Evolutionary conservation across 257 asterid species (phyloP), one percentile per base, ranked within the genome.

Genomic region (Vinca minor): DNA sequence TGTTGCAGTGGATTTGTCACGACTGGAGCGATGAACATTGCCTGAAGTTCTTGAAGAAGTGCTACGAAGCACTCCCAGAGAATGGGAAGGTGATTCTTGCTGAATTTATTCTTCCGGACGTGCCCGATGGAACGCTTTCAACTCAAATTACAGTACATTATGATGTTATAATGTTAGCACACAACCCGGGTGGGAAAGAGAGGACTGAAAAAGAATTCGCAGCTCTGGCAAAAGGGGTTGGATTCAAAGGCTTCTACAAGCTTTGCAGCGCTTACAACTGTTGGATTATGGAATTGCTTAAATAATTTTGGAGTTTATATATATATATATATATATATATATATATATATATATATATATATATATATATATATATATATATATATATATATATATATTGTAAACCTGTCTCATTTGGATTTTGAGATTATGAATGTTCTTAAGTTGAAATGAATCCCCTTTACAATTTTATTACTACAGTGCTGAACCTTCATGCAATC

Each of bases 171-270:
- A 89, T 92, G 98, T 65, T 89, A 67, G 97, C 96, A 45, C 95
- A 85, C 64, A 85, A 84, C 59, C 95, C 96, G 1, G 96, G 98
- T 34, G 98, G 98, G 11, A 92, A 87, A 67, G 98, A 92, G 74
- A 85, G 98, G 87, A 89, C 98, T 8, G 91, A 85, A 47, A 85
- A 77, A 75, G 98, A 92, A 58, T 92, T 89, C 60, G 78, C 81
- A 64, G 71, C 78, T 18, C 56, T 92, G 81, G 96, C 91, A 20
- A 78, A 75, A 50, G 88, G 70, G 14, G 83, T 95, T 47, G 98
- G 98, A 26, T 92, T 92, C 70, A 82, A 34, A n/a, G 75, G 68
- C 6, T 81, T 83, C 65, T 32, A 64, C 56, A 87, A 78, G 74
- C 81, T 74, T 4, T 82, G 87, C n/a, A 84, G 88, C 68, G 97